Conservation (phyloP, 1,284 basidiomycete genomes). For the Spongiforma sp. region DNA sequence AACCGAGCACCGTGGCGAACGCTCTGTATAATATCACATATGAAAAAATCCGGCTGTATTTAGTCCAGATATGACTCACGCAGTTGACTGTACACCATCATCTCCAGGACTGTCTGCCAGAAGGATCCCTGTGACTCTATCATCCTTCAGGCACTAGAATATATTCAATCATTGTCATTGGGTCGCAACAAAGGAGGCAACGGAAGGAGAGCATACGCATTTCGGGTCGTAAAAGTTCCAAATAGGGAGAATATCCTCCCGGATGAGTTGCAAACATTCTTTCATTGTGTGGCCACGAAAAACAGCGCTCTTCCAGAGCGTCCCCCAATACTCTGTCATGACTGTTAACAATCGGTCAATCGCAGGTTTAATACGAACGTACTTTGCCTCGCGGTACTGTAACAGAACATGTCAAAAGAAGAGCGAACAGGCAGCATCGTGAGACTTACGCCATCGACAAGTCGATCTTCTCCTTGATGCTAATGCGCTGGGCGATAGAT, state of each 20-base stretch:
- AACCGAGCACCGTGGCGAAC: too few species aligned
- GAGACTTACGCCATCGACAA: conserved; percentile 18
- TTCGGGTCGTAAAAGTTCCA: conserved; percentile 38
- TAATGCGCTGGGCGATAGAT: conserved; percentile 27
- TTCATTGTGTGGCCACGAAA: conserved; percentile 22
- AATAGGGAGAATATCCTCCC: conserved; percentile 27
- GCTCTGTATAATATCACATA: too few species aligned
- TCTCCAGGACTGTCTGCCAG: conserved; percentile 7
- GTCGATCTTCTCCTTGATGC: conserved; percentile 21
- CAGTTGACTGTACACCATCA: conserved; percentile 7
- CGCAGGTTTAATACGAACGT: neutral
- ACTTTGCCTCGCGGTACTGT: conserved; percentile 34
- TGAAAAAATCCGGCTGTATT: too few species aligned
- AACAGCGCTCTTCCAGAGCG: conserved; percentile 27
- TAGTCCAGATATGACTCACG: conserved; percentile 14
- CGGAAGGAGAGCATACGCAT: conserved; percentile 13
- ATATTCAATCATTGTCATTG: too few species aligned
- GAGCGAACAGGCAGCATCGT: neutral
- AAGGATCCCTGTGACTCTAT: conserved; percentile 15
- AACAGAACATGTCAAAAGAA: neutral
- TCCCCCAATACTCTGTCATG: conserved; percentile 35
- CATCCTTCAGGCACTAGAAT: conserved; percentile 14
- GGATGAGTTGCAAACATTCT: conserved; percentile 31
- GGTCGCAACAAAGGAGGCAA: too few species aligned
- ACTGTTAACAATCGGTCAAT: neutral